Percentiles rank a stretch among this genome's conserved stretches.
Evolutionary conservation across 495 filamentous ascomycete species (phyloP).

Genomic region (Chaetomium cochliodes): DNA sequence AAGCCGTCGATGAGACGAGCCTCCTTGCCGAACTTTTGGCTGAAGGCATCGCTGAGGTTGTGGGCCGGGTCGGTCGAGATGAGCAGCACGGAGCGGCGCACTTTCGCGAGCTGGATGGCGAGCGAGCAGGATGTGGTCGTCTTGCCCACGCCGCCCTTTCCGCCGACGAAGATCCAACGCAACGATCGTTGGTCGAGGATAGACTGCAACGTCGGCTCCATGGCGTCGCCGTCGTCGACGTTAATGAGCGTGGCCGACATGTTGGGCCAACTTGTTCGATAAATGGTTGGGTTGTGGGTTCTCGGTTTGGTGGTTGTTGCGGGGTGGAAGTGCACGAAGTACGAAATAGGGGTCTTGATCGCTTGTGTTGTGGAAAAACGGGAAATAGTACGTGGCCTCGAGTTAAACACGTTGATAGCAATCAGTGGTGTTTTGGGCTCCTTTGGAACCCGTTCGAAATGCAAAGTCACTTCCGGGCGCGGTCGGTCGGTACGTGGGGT

Average conservation of each 20-base stretch:
- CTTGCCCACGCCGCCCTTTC: slow-evolving; percentile 99
- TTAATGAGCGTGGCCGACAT: slow-evolving; percentile 65
- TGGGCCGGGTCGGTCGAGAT: slow-evolving; percentile 99
- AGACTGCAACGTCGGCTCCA: slow-evolving; percentile 91
- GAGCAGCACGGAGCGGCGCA: slow-evolving; percentile 89
- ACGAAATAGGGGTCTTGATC: background rate
- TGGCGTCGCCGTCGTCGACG: slow-evolving; percentile 67
- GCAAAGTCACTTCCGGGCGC: slow-evolving; percentile 26
- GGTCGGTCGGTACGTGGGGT: background rate
- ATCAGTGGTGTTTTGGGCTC: background rate
- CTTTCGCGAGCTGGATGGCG: slow-evolving; percentile 96
- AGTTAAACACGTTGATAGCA: background rate
- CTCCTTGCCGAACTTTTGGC: slow-evolving; percentile 99
- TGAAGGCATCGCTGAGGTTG: slow-evolving; percentile 97
- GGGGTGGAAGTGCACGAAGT: no score
- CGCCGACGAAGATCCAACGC: slow-evolving; percentile 98
- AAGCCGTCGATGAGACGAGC: slow-evolving; percentile 89
- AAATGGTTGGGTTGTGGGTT: no score
- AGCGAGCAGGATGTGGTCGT: slow-evolving; percentile 98
- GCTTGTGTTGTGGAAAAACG: background rate
- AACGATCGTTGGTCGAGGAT: slow-evolving; percentile 91
- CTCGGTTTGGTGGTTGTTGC: no score
- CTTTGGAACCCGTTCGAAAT: slow-evolving; percentile 35
- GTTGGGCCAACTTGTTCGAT: slow-evolving; percentile 22
- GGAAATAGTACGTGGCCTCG: background rate